Conservation (phyloP, 2,329 filamentous ascomycete species). For the Trichoderma guizhouense region DNA sequence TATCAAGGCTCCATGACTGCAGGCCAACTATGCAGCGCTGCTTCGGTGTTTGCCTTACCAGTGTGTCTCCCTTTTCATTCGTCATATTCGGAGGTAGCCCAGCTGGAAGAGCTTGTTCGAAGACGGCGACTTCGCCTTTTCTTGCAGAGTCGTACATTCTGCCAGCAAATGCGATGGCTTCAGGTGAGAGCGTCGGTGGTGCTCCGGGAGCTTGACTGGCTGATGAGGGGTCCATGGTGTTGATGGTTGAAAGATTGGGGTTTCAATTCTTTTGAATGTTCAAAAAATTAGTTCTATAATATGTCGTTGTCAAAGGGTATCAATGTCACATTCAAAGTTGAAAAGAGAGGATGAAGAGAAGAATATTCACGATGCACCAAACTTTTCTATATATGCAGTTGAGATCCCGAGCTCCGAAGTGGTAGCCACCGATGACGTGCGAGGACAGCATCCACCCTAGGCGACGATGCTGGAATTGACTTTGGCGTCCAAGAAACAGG, state of each 20-base stretch:
- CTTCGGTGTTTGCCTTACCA: constrained; percentile 42
- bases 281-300: background rate
- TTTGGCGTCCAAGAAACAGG: background rate
- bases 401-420: constrained; percentile 13
- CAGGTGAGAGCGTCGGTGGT: constrained; percentile 49
- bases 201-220: background rate
- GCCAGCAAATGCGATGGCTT: constrained; percentile 62
- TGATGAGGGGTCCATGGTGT: constrained; percentile 14
- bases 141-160: constrained; percentile 67
- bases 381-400: background rate
- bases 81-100: constrained; percentile 68
- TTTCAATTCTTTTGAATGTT: background rate
- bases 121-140: constrained; percentile 52
- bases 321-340: background rate
- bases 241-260: background rate
- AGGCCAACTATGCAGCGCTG: background rate
- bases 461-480: background rate
- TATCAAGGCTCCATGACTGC: background rate
- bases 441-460: background rate
- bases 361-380: background rate
- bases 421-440: constrained; percentile 7
- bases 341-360: background rate
- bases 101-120: constrained; percentile 61
- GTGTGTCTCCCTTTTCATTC: constrained; percentile 69
- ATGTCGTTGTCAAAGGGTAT: background rate